Conservation (phyloP, 2,329 filamentous ascomycete genomes). For the Reticulascus tulasneorum region DNA sequence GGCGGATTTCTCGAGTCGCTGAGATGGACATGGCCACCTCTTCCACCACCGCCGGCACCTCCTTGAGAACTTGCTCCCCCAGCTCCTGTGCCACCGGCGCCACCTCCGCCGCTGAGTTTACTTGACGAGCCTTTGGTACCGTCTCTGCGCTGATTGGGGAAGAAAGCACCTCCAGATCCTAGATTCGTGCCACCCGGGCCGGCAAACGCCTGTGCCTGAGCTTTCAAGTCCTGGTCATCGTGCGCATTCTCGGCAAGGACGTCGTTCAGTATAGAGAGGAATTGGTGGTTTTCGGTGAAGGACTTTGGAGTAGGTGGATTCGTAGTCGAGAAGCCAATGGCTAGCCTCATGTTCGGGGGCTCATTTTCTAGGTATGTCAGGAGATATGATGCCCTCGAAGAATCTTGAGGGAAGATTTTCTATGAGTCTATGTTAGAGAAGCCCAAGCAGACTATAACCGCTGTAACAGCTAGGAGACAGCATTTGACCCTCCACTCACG, state of each 20-base stretch:
- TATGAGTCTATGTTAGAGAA: constrained; percentile 27
- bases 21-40: constrained; percentile 62
- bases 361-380: constrained; percentile 57
- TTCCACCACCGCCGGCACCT: constrained; percentile 56
- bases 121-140: constrained; percentile 18
- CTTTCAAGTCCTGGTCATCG: constrained; percentile 50
- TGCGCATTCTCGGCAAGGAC: constrained; percentile 53
- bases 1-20: constrained; percentile 61
- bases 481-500: too few relatives aligned
- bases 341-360: constrained; percentile 49
- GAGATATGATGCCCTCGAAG: constrained; percentile 43
- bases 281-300: constrained; percentile 56
- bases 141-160: constrained; percentile 33
- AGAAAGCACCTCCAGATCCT: constrained; percentile 48
- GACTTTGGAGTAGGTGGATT: constrained; percentile 59
- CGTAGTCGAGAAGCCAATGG: constrained; percentile 55
- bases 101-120: constrained; percentile 34
- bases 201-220: constrained; percentile 58
- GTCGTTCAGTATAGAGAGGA: constrained; percentile 55
- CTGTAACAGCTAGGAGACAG: too few relatives aligned
- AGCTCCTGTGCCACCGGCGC: constrained; percentile 41
- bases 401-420: constrained; percentile 54
- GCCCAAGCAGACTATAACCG: too few relatives aligned
- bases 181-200: constrained; percentile 51
- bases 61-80: constrained; percentile 57